Conservation (phyloP, 345 rosid genomes). For the Salix exigua region DNA sequence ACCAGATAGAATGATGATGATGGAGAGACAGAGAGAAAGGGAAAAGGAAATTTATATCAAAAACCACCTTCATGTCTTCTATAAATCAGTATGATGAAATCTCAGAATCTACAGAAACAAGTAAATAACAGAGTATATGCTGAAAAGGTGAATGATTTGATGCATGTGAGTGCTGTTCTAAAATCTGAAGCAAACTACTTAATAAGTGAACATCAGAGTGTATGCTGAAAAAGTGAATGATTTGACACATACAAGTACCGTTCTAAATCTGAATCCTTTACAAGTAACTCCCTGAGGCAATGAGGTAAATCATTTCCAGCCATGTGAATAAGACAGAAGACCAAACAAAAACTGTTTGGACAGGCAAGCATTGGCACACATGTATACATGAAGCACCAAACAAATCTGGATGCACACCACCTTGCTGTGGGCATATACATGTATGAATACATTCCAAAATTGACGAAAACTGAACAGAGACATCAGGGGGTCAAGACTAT, state of each 20-base stretch:
- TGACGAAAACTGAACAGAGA: not conserved
- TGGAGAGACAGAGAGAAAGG: not conserved
- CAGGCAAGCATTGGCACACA: not conserved
- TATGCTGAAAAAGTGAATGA: not conserved
- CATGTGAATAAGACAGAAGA: not conserved
- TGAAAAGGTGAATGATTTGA: slow-evolving; percentile 2
- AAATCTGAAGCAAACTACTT: not conserved
- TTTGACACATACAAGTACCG: not conserved
- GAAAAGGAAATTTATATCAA: not conserved
- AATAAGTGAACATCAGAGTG: not conserved
- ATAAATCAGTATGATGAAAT: not conserved
- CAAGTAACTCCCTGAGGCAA: not conserved
- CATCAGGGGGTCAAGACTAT: not conserved
- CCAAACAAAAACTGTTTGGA: not conserved
- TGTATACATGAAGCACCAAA: not conserved
- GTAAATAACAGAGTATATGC: not conserved
- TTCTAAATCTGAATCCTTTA: not conserved
- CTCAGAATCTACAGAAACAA: not conserved
- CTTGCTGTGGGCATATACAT: not conserved
- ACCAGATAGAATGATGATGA: not conserved
- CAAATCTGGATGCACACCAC: not conserved
- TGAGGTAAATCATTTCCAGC: not conserved
- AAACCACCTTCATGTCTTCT: not conserved
- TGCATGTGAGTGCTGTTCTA: not conserved
- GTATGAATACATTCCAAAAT: not conserved